Evolutionary conservation across 164 flowering plant species (phyloP), one percentile per base, ranked within the genome.

Genomic region (Aristolochia fimbriata): DNA sequence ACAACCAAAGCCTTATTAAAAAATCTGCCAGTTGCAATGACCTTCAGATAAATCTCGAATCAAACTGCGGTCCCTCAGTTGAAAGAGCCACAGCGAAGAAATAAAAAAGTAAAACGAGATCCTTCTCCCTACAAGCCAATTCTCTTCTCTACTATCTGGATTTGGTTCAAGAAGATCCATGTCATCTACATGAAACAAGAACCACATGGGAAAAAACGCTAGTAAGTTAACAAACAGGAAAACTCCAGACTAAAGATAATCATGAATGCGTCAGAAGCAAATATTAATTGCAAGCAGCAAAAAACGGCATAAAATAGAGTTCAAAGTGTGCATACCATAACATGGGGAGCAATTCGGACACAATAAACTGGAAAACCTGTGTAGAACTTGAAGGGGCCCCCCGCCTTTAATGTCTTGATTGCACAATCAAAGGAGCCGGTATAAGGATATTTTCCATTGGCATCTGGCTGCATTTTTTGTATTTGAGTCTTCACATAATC

Each of bases 401-500:
- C 98, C 3, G 87, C 51, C 65, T 82, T 93, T 43, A 93, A 77
- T 15, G 98, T 93, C 67, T 93, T 83, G 81, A 86, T 52, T 43
- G 84, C 84, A 69, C 98, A 93, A 68, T 93, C 97, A 57, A 93
- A 22, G 51, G 98, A 79, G 54, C 97, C 97, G 2, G 82, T 77
- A 71, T 90, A 90, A 3, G 98, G 98, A 49, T 68, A 81, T 70
- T 82, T 84, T 52, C 97, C 98, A 57, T 58, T 64, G 33, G 96
- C 94, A 81, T 93, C 97, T 0, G 96, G 92, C 71, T 86, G 97
- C 98, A 93, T 93, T 66, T 90, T 90, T 76, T 90, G 97, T 62
- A 90, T 85, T 65, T 86, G 95, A 51, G 98, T 93, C 67, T 93
- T 93, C 46, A 90, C 97, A 60, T 81, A 90, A 68, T 93, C 99